Conservation (phyloP, 805 yeast species). For the Saccharomycopsis lassenensis region DNA sequence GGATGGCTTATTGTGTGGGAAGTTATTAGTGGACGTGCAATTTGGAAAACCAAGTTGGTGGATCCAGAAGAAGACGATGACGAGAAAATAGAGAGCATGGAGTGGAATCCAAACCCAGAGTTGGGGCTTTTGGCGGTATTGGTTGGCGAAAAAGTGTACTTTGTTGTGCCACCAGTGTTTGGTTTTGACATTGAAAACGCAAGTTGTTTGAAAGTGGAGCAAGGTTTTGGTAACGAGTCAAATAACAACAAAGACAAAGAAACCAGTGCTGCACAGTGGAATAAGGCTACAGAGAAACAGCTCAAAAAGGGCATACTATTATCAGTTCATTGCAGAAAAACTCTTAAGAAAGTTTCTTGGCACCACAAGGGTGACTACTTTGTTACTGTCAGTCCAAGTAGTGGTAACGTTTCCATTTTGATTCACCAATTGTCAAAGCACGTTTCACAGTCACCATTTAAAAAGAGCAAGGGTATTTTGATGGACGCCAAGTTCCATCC, state of each 20-base stretch:
- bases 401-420: slow-evolving; percentile 76
- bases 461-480: slow-evolving; percentile 82
- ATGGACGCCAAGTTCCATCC: slow-evolving; percentile 98
- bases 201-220: slow-evolving; percentile 68
- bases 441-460: slow-evolving; percentile 90
- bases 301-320: slow-evolving; percentile 63
- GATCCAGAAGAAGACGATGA: slow-evolving; percentile 39
- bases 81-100: slow-evolving; percentile 71
- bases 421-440: slow-evolving; percentile 94
- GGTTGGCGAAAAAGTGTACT: slow-evolving; percentile 68
- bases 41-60: slow-evolving; percentile 48
- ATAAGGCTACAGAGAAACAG: slow-evolving; percentile 55
- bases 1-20: slow-evolving; percentile 97
- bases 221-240: slow-evolving; percentile 76
- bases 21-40: slow-evolving; percentile 87
- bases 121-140: slow-evolving; percentile 76
- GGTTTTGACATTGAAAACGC: slow-evolving; percentile 78
- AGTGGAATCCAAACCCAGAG: slow-evolving; percentile 78
- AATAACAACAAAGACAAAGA: slow-evolving; percentile 27
- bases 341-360: slow-evolving; percentile 82
- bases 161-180: slow-evolving; percentile 83
- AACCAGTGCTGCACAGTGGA: slow-evolving; percentile 67
- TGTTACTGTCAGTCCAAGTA: slow-evolving; percentile 92
- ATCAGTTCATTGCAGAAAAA: slow-evolving; percentile 50
- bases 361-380: slow-evolving; percentile 96